phyloP scores from a whole-genome alignment of 441 rosid species.

The Pelargonium cotyledonis region DNA sequence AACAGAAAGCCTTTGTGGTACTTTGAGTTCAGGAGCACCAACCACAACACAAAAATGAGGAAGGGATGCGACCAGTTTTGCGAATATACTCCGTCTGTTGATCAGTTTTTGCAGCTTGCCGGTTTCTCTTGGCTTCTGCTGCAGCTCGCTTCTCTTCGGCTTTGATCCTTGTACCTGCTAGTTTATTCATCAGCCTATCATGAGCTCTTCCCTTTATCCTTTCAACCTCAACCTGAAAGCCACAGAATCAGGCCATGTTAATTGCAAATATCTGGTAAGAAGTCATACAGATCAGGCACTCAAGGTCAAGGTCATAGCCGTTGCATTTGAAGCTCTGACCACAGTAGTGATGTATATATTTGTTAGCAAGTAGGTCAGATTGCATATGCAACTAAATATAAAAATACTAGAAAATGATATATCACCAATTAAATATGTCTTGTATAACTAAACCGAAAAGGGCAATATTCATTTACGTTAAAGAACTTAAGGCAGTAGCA shows the following conservation, averaged over 20 bases:
- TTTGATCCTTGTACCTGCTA: slow-evolving; percentile 45
- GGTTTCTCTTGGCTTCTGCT: slow-evolving; percentile 53
- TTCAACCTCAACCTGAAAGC: slow-evolving; percentile 59
- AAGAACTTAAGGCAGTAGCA: not conserved
- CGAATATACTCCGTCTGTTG: slow-evolving; percentile 51
- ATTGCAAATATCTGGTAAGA: not conserved
- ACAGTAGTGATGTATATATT: not conserved
- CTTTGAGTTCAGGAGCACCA: slow-evolving; percentile 40
- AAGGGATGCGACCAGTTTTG: slow-evolving; percentile 55
- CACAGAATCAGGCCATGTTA: not conserved
- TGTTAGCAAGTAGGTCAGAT: not conserved
- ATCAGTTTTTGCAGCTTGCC: slow-evolving; percentile 49
- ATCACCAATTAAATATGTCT: not conserved
- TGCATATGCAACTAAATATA: not conserved
- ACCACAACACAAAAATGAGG: slow-evolving; percentile 40
- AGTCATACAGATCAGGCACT: not conserved
- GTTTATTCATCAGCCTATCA: slow-evolving; percentile 54
- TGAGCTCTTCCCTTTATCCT: slow-evolving; percentile 57
- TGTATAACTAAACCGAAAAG: not conserved
- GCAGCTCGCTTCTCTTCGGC: slow-evolving; percentile 64
- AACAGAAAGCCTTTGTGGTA: not conserved
- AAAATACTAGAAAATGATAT: not conserved
- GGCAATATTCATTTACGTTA: not conserved
- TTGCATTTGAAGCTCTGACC: not conserved
- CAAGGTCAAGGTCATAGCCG: not conserved